Evolutionary conservation across 257 asterid genomes (phyloP), one percentile per base, ranked within the genome.

Genomic region (Jacaranda copaia): DNA sequence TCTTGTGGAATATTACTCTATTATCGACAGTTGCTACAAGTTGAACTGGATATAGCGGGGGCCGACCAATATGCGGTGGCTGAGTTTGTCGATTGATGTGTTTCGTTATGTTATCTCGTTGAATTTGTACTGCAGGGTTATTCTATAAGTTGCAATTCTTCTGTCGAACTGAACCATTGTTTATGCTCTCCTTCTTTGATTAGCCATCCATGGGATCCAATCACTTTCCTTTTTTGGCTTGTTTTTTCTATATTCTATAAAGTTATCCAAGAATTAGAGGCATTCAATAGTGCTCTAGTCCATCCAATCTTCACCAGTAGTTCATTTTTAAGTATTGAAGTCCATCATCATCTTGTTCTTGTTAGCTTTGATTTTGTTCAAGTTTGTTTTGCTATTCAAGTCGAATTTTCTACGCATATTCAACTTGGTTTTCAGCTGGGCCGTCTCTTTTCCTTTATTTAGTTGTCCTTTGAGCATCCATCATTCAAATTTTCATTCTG

Each of bases 71-170:
- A 89, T 86, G 92, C 83, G 79, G 89, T 83, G 92, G 87, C 72
- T 81, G 84, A 70, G 86, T 82, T 82, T 86, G 42, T 86, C 90
- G 51, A 84, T 86, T 84, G 90, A 87, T 46, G 89, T 87, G 62
- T 84, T 86, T 72, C 85, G 84, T 43, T 78, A 73, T 38, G 88
- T 88, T 81, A 88, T 88, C 81, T 74, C 87, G 18, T 84, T 86
- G 88, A 89, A 89, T 81, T 78, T 89, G 60, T 89, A 78, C 74
- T 89, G 91, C 82, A 83, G 89, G 82, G 92, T 88, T 78, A 88
- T 88, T 78, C 89, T 87, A 74, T 89, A 87, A 87, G 80, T 73
- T 42, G 36, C 46, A 52, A 14, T 15, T 74, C 74, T 14, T 38
- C 48, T 73, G 39, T 57, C 52, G 67, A 68, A n/a, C 5, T 13